Evolutionary conservation across 78 protist genomes (phyloP).

Genomic region (Dictyostelium purpureum): DNA sequence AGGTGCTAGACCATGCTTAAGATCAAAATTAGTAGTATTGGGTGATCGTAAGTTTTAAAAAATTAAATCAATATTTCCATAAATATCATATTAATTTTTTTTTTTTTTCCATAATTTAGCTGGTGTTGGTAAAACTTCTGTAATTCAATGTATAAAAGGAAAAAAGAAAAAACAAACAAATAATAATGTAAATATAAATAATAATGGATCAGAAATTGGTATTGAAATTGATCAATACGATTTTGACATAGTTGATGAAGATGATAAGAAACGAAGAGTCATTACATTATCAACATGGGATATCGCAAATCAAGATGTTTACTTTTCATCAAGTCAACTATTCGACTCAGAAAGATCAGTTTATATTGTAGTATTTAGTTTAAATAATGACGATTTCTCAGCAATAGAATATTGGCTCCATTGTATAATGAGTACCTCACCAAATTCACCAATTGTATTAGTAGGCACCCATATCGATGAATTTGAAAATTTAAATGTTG

Average conservation of each 20-base stretch:
- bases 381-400: constrained; percentile 20
- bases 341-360: constrained; percentile 71
- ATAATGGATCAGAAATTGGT: constrained; percentile 5
- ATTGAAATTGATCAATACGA: constrained; percentile 72
- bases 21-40: constrained; percentile 53
- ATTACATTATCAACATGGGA: constrained; percentile 76
- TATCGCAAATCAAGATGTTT: constrained; percentile 62
- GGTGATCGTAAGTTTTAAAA: constrained; percentile 57
- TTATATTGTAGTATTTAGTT: constrained; percentile 52
- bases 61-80: not conserved
- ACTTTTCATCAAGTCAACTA: constrained; percentile 69
- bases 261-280: constrained; percentile 42
- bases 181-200: not conserved
- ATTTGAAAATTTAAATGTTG: constrained; percentile 10
- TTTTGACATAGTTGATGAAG: constrained; percentile 64
- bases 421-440: constrained; percentile 29
- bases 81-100: not conserved
- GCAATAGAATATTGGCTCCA: constrained; percentile 79
- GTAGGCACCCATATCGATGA: constrained; percentile 82
- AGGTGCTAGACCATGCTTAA: constrained; percentile 71
- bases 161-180: constrained; percentile 24
- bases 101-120: not conserved
- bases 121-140: constrained; percentile 55
- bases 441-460: constrained; percentile 67
- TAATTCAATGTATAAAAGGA: constrained; percentile 53